Base-by-base conservation (phyloP, 1,284 basidiomycete genomes). In the Melampsora americana region DNA sequence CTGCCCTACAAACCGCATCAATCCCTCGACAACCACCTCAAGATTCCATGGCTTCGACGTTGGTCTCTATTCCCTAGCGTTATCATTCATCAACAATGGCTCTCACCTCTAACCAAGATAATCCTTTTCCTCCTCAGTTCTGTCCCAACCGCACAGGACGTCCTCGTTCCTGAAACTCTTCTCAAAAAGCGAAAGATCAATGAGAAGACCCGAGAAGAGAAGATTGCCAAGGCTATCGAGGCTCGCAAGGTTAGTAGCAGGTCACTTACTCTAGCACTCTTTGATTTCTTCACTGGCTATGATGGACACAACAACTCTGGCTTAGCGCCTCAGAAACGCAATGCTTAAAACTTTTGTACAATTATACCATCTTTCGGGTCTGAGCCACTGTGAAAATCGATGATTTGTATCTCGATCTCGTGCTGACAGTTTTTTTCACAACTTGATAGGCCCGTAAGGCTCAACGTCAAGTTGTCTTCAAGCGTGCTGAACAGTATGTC, bases 181-280 rank as follows among this genome's bases (percentile, higher is more conserved):
- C 92, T 97, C 87, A 96, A 96, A 89, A 99, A 98, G 89, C 89
- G 96, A 86, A 95, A 96, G 88, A 90, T 94, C 86, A 96, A 91
- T 84, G 93, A 95, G 87, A 96, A 97, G 89, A 91, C 91, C 79
- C 89, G 94, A 82, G 94, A 97, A 88, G 95, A 97, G 85, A 93
- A 92, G 84, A 87, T 95, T 82, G 89, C 88, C 80, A 91, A 92
- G 80, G 92, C 92, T 48, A 84, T 87, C 69, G 92, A 92, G 83
- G 91, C 92, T 81, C 91, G 92, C 84, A 98, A 97, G 92, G 95
- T 98, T 84, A 83, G 90, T 82, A 5, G 2, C 44, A n/a, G n/a
- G n/a, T n/a, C n/a, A n/a, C n/a, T 46, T 20, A 0, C 39, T 32
- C 56, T 26, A 48, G 16, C 44, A 39, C 16, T 30, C 20, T n/a